These are phyloP conservation scores for Fragaria nilgerrensis DNA, from an alignment of 306 rosid species.

Conservation along the genomic window DNA sequence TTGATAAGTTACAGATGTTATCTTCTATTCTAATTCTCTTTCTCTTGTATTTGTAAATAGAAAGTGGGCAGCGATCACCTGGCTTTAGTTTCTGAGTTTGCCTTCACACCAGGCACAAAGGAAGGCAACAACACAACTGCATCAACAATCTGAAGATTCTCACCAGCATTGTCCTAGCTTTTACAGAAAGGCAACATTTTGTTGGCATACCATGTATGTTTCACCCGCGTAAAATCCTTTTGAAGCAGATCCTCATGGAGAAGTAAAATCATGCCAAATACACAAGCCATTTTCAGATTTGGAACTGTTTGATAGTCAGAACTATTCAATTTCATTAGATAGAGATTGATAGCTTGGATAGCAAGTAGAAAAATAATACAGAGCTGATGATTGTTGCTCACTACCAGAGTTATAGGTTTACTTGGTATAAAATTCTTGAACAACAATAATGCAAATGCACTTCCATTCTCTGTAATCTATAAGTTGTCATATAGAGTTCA, in stretches of 20 bases:
- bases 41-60: conserved; percentile 29
- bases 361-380: background rate
- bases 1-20: background rate
- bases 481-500: background rate
- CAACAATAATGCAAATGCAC: background rate
- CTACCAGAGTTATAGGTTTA: background rate
- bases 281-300: background rate
- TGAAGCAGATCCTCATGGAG: background rate
- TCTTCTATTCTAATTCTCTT: background rate
- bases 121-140: conserved; percentile 20
- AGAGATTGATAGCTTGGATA: background rate
- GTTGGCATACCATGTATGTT: background rate
- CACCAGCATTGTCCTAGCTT: conserved; percentile 7
- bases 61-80: conserved; percentile 84
- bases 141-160: conserved; percentile 15
- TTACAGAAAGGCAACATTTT: conserved; percentile 16
- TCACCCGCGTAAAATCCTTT: background rate
- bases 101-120: conserved; percentile 40
- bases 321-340: background rate
- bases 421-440: background rate
- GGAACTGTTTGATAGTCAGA: background rate
- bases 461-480: background rate
- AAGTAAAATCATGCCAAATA: background rate
- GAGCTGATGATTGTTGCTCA: background rate
- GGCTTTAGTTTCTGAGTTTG: conserved; percentile 77